phyloP scores from a whole-genome alignment of 2,329 filamentous ascomycete genomes.

The Penicillium sp. region DNA sequence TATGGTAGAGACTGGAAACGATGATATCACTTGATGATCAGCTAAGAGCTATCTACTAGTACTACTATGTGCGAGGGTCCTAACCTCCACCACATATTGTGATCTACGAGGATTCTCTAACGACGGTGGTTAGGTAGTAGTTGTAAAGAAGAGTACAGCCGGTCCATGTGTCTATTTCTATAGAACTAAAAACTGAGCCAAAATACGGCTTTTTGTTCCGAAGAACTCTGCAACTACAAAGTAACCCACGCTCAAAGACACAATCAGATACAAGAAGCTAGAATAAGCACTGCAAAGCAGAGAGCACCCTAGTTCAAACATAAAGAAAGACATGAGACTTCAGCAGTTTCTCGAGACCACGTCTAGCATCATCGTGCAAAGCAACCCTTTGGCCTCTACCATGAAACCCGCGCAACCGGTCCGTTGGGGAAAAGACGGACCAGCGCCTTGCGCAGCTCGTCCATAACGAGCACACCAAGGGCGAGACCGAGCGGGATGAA shows the following conservation, averaged over 20 bases:
- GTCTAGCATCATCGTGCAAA: neutral
- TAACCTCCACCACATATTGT: no score
- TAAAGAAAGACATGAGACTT: neutral
- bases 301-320: neutral
- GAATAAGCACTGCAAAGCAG: neutral
- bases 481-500: constrained; percentile 49
- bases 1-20: no score
- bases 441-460: constrained; percentile 50
- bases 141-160: neutral
- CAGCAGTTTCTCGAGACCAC: neutral
- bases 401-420: constrained; percentile 46
- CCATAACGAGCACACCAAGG: constrained; percentile 48
- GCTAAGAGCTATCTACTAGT: no score
- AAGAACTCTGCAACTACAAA: neutral
- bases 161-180: neutral
- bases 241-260: neutral
- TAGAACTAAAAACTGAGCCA: neutral
- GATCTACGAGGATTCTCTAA: no score
- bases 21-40: no score
- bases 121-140: no score
- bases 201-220: neutral
- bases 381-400: constrained; percentile 32
- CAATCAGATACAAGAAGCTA: neutral
- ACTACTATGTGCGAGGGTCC: no score
- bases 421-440: constrained; percentile 47